These are phyloP conservation scores for Iris pallida DNA, from an alignment of 116 monocot species.

Conservation along the genomic window DNA sequence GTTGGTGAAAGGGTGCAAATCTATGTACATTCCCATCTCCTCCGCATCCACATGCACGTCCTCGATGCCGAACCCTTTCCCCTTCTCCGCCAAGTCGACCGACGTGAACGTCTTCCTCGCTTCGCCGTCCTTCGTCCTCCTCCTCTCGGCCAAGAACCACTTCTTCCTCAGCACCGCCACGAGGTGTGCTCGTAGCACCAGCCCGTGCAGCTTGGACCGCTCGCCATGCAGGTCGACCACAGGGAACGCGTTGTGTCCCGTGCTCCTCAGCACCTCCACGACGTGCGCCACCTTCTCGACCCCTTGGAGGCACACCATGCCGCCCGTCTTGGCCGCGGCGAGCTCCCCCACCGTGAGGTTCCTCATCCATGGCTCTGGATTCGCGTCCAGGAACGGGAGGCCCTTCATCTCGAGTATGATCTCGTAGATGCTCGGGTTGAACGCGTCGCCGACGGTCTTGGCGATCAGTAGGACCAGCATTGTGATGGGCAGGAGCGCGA, in stretches of 20 bases:
- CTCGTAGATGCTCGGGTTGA: slow-evolving; percentile 75
- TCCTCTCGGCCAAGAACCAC: slow-evolving; percentile 46
- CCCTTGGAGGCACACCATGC: slow-evolving; percentile 31
- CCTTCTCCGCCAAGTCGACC: slow-evolving; percentile 44
- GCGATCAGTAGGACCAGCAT: slow-evolving; percentile 72
- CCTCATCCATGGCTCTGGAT: slow-evolving; percentile 72
- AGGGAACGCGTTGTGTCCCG: slow-evolving; percentile 57
- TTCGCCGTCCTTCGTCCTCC: slow-evolving; percentile 38
- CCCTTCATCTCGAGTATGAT: slow-evolving; percentile 72
- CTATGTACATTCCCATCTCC: slow-evolving; percentile 65
- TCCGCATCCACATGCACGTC: slow-evolving; percentile 32
- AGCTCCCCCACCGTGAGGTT: slow-evolving; percentile 63
- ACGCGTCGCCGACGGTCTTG: slow-evolving; percentile 51
- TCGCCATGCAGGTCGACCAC: slow-evolving; percentile 43
- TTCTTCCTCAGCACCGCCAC: slow-evolving; percentile 42
- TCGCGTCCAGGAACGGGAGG: slow-evolving; percentile 55
- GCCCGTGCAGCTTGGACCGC: slow-evolving; percentile 42
- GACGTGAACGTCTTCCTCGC: slow-evolving; percentile 49
- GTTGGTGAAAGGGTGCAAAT: slow-evolving; percentile 59
- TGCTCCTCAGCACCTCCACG: slow-evolving; percentile 35
- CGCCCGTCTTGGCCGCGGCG: slow-evolving; percentile 33
- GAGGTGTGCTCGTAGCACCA: slow-evolving; percentile 58
- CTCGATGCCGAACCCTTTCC: slow-evolving; percentile 19
- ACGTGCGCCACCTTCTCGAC: slow-evolving; percentile 46
- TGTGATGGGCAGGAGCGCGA: slow-evolving; percentile 55